Evolutionary conservation across 768 basidiomycete species (phyloP), one percentile per base, ranked within the genome.

Genomic region (Chlorophyllum brunneum): DNA sequence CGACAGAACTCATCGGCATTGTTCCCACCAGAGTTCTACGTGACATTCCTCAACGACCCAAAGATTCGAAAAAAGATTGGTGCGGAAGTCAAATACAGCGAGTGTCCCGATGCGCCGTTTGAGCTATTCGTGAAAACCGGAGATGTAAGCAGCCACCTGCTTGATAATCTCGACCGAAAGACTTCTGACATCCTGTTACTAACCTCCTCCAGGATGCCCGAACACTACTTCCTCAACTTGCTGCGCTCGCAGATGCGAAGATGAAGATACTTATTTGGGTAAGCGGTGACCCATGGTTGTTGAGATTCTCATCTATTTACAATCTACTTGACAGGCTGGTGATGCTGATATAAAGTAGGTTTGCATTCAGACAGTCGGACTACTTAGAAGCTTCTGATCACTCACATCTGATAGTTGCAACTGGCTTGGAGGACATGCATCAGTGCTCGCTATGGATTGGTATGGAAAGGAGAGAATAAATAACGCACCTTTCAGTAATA

Each of bases 1-100:
- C 69, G 81, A 18, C 83, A 85, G 63, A 81, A 76, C 34, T 66
- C 74, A 1, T 71, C 78, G 0, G 71, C 75, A 1, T 49, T 66
- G 5, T 85, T 84, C 64, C 83, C 84, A 4, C 78, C 82, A 0
- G 73, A 80, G 39, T 81, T 72, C 54, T 84, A 83, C 51, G 55
- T 79, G 37, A 65, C 67, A 9, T 82, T 78, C 55, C 65, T 85
- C 16, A 57, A 51, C 0, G 60, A 63, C n/a, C 33, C 70, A 0
- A 55, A 62, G 2, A 68, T 80, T 11, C 56, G 68, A 61, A 61
- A 58, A 16, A 62, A 59, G 48, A 85, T 86, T 36, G 84, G 85
- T 5, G 83, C 83, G 0, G 67, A 79, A 54, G 58, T 60, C 20
- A 59, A 54, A 1, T 86, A 83, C 58, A 41, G 57, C 6, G 77